These are phyloP conservation scores for Phanerochaete sordida DNA, from an alignment of 768 basidiomycete genomes.

Conservation along the genomic window DNA sequence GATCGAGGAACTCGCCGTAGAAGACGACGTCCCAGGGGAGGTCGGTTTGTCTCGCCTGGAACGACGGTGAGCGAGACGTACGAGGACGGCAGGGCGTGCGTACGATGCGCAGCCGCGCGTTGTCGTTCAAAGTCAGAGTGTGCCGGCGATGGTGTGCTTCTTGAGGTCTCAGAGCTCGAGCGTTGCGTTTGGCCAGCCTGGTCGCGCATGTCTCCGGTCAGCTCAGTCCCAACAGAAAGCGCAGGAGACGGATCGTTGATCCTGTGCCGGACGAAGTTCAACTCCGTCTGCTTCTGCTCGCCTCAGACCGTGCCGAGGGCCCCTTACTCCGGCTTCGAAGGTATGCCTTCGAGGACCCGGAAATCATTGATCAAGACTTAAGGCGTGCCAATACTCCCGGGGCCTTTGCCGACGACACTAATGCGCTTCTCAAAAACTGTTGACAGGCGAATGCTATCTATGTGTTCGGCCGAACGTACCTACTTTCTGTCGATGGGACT, in stretches of 20 bases:
- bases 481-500: conserved; percentile 45
- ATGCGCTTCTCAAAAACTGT: conserved; percentile 34
- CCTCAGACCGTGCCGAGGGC: conserved; percentile 42
- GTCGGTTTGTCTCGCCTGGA: conserved; percentile 54
- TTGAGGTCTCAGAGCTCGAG: conserved; percentile 49
- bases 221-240: no score
- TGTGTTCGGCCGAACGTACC: conserved; percentile 30
- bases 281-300: conserved; percentile 35
- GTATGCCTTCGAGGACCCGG: conserved; percentile 58
- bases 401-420: conserved; percentile 42
- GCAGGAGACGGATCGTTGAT: conserved; percentile 47
- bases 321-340: conserved; percentile 47
- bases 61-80: neutral
- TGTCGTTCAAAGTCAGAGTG: conserved; percentile 68
- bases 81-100: conserved; percentile 15
- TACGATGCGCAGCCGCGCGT: conserved; percentile 57
- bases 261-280: conserved; percentile 59
- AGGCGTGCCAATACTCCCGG: conserved; percentile 49
- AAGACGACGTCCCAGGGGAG: conserved; percentile 67
- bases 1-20: conserved; percentile 54
- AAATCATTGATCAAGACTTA: no score
- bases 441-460: neutral
- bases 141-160: conserved; percentile 45
- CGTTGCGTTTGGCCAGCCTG: conserved; percentile 59
- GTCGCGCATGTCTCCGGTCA: no score